Base-by-base conservation (phyloP, 2,329 filamentous ascomycete species). In the Orbilia oligospora region DNA sequence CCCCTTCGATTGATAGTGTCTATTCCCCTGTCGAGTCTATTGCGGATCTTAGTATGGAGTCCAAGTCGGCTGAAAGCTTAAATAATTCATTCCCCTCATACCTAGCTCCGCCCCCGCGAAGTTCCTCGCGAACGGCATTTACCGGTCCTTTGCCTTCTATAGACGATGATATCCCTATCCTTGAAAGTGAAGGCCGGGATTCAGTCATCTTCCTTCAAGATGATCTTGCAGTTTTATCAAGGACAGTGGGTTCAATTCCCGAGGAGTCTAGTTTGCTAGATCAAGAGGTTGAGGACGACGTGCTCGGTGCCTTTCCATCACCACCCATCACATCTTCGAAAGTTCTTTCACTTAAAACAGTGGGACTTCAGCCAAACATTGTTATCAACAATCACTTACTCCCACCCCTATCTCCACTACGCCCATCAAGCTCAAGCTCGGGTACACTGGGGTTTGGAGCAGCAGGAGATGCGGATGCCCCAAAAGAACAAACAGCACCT, bases 11-110 rank as follows among this genome's bases (percentile, higher is more conserved):
- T 3, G 76, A 79, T 9, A 79, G 76, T 27, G 56, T 75, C 18
- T 79, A 79, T 27, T 79, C 76, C 12, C 76, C 76, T 5, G 70
- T 71, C 30, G 76, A 79, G 18, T 79, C 76, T 4, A 73, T 79
- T 10, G 41, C 70, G 2, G 70, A 79, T 33, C 24, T 79, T 22
- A 79, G 71, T 36, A 27, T 73, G 76, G 66, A 56, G 18, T 75
- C 76, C 1, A 79, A 61, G 41, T 79, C 76, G 12, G 66, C 66
- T 2, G 76, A 79, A 36, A 79, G 76, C 41, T 49, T 79, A 3
- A 75, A 27, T 8, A 61, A 63, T n/a, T 27, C n/a, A 5, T 79
- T 61, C 55, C 55, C 76, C 30, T 79, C 76, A 10, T 70, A 75
- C 53, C 24, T 75, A 14, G 58, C 76, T 3, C 76, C 76, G 18